Conservation (phyloP, 2,329 filamentous ascomycete genomes). For the Furcasterigmium furcatum region DNA sequence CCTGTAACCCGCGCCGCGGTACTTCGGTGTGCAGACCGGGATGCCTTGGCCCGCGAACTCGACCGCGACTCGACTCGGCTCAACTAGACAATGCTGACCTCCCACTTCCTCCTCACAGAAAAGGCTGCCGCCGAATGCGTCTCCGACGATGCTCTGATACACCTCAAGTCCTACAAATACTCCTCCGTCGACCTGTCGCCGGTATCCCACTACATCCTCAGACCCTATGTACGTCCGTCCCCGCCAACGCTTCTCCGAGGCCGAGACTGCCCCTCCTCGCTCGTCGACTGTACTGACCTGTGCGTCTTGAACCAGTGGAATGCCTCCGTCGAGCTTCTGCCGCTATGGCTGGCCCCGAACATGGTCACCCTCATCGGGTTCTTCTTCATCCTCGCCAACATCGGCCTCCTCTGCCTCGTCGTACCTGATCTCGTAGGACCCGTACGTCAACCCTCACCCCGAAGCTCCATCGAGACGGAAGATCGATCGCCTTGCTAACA, state of each 20-base stretch:
- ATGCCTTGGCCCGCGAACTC: slow-evolving; percentile 1
- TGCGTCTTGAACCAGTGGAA: slow-evolving; percentile 71
- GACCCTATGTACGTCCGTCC: slow-evolving; percentile 75
- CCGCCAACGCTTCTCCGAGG: slow-evolving; percentile 2
- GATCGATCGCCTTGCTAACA: background rate
- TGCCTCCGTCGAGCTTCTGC: slow-evolving; percentile 85
- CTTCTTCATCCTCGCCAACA: slow-evolving; percentile 86
- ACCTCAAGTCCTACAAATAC: slow-evolving; percentile 96
- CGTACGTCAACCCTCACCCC: slow-evolving; percentile 49
- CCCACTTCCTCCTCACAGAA: slow-evolving; percentile 16
- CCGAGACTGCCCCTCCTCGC: slow-evolving; percentile 8
- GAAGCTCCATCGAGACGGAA: slow-evolving; percentile 4
- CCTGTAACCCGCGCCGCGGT: background rate
- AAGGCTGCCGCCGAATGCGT: slow-evolving; percentile 67
- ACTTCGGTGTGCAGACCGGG: background rate
- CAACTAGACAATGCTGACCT: background rate
- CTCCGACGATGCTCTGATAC: slow-evolving; percentile 84
- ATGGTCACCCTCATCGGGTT: slow-evolving; percentile 96
- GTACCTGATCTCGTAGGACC: slow-evolving; percentile 91
- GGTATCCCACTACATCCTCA: slow-evolving; percentile 88
- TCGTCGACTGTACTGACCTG: slow-evolving; percentile 1
- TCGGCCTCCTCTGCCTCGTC: slow-evolving; percentile 68
- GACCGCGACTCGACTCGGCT: background rate
- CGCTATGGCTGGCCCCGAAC: slow-evolving; percentile 95
- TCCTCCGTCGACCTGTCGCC: slow-evolving; percentile 95